Conservation (phyloP, 2,329 filamentous ascomycete species). For the Arthroderma uncinatum region DNA sequence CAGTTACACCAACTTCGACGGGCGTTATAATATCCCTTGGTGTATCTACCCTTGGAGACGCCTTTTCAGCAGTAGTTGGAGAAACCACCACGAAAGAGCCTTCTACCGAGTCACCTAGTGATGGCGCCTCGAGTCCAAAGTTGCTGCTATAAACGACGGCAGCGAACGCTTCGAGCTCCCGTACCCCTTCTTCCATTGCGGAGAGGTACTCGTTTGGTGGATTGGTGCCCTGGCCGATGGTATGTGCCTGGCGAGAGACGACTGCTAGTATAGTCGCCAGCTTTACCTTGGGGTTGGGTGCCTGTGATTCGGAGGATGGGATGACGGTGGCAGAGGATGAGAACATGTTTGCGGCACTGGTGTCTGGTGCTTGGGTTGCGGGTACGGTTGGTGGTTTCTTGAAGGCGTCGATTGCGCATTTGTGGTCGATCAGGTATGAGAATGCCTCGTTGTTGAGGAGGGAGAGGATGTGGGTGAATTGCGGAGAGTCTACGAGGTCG, state of each 20-base stretch:
- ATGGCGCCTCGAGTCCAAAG: slow-evolving; percentile 17
- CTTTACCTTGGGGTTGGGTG: slow-evolving; percentile 44
- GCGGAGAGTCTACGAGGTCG: slow-evolving; percentile 86
- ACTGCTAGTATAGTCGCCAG: slow-evolving; percentile 84
- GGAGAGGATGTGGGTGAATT: slow-evolving; percentile 76
- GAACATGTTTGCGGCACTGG: slow-evolving; percentile 37
- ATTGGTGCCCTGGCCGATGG: slow-evolving; percentile 60
- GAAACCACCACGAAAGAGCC: neutral
- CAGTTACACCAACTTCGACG: slow-evolving; percentile 2
- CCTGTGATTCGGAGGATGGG: slow-evolving; percentile 14
- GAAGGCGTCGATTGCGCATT: slow-evolving; percentile 68
- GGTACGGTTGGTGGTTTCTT: slow-evolving; percentile 39
- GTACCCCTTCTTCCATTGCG: slow-evolving; percentile 36
- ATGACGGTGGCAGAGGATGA: slow-evolving; percentile 35
- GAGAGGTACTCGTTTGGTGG: slow-evolving; percentile 37
- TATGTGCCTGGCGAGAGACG: slow-evolving; percentile 79
- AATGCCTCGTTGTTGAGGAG: slow-evolving; percentile 81
- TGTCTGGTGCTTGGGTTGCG: slow-evolving; percentile 34
- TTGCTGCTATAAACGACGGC: slow-evolving; percentile 41
- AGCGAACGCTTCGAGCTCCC: slow-evolving; percentile 39
- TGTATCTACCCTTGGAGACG: neutral
- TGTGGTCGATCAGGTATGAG: slow-evolving; percentile 68
- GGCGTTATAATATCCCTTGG: neutral
- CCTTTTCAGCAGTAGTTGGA: neutral
- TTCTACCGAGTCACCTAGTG: neutral